phyloP scores from a whole-genome alignment of 768 basidiomycete species.

The Pulveroboletus ravenelii region DNA sequence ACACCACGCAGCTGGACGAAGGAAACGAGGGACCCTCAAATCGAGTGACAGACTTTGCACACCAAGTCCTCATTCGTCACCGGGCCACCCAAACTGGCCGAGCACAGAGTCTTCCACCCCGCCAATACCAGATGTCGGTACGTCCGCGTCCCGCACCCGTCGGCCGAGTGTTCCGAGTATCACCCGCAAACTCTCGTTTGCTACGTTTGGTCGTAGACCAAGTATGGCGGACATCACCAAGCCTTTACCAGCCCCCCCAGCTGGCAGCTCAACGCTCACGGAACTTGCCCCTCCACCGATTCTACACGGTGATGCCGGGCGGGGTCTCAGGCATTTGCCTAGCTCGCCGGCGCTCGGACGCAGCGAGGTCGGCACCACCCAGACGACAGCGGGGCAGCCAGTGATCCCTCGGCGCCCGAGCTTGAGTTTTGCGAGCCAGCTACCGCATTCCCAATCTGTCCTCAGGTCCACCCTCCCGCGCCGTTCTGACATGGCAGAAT shows the following conservation, averaged over 20 bases:
- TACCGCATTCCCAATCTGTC: neutral
- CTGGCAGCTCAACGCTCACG: constrained; percentile 7
- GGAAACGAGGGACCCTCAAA: constrained; percentile 7
- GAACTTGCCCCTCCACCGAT: constrained; percentile 18
- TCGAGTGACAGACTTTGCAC: constrained; percentile 13
- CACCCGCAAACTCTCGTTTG: constrained; percentile 31
- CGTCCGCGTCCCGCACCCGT: constrained; percentile 6
- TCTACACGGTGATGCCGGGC: constrained; percentile 8
- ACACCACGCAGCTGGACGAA: constrained; percentile 3
- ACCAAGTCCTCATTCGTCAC: constrained; percentile 19
- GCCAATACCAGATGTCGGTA: constrained; percentile 5
- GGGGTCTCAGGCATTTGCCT: constrained; percentile 21
- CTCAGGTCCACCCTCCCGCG: neutral
- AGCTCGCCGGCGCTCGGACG: constrained; percentile 21
- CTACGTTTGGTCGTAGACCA: constrained; percentile 23
- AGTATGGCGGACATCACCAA: constrained; percentile 22
- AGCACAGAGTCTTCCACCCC: constrained; percentile 19
- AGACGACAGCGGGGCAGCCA: neutral
- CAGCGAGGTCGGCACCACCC: neutral
- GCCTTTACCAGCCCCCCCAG: constrained; percentile 17
- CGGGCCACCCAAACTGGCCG: constrained; percentile 17
- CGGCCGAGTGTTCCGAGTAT: constrained; percentile 29
- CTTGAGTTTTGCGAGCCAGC: constrained; percentile 2
- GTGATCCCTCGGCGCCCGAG: constrained; percentile 13
- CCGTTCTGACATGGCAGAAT: constrained; percentile 4